Conservation (phyloP, 176 grass and related monocot species). For the Leersia perrieri region DNA sequence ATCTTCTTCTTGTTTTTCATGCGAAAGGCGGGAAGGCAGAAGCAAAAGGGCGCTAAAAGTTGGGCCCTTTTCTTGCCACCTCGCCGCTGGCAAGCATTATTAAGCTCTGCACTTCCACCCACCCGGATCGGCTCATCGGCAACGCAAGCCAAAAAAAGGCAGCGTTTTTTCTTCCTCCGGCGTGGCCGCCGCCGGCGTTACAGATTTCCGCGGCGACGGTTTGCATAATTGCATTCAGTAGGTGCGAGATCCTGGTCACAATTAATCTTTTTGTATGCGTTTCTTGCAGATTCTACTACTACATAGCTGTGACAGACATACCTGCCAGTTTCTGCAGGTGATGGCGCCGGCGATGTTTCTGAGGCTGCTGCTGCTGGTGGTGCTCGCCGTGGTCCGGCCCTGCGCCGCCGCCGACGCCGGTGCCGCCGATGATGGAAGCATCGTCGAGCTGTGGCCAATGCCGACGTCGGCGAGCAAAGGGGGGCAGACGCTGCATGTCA, state of each 20-base stretch:
- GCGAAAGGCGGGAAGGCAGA: slow-evolving; percentile 17
- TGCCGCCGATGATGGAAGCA: not conserved
- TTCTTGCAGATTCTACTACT: not conserved
- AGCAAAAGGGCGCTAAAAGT: not conserved
- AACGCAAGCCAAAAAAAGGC: not conserved
- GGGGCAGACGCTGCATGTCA: slow-evolving; percentile 49
- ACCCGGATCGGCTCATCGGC: not conserved
- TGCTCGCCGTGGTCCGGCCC: slow-evolving; percentile 17
- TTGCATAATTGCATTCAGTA: not conserved
- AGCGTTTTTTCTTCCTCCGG: not conserved
- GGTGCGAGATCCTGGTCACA: slow-evolving; percentile 6
- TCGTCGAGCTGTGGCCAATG: slow-evolving; percentile 95
- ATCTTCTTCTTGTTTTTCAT: not conserved
- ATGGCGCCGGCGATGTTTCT: slow-evolving; percentile 21
- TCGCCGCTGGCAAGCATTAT: slow-evolving; percentile 5
- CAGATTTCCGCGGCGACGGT: not conserved
- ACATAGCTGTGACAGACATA: not conserved
- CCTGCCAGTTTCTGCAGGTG: not conserved
- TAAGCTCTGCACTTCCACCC: not conserved
- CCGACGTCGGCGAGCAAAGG: slow-evolving; percentile 53
- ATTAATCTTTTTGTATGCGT: not conserved
- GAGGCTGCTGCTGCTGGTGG: slow-evolving; percentile 6
- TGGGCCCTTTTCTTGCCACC: not conserved
- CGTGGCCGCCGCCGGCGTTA: slow-evolving; percentile 1
- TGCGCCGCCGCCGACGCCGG: slow-evolving; percentile 20